Percentiles rank a stretch among this genome's conserved stretches.
These are phyloP conservation scores for Chalaropsis ovoidea DNA, from an alignment of 2,329 filamentous ascomycete genomes.

Conservation along the genomic window DNA sequence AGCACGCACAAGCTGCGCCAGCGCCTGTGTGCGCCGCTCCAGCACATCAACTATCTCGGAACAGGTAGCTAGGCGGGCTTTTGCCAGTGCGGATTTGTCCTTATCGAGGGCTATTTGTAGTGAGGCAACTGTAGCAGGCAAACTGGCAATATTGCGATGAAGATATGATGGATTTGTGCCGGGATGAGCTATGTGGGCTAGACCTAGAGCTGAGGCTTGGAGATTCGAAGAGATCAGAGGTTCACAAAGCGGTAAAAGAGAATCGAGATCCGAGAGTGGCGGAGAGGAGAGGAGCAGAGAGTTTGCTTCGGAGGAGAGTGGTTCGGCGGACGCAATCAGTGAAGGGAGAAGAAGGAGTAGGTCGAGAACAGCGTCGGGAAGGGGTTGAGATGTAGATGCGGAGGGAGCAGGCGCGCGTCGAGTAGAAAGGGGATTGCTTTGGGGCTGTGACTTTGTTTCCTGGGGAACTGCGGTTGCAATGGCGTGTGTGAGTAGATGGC, in stretches of 20 bases:
- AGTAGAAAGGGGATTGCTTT: conserved; percentile 26
- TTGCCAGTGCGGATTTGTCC: conserved; percentile 32
- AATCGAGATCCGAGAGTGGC: conserved; percentile 40
- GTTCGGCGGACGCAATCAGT: conserved; percentile 35
- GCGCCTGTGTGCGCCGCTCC: conserved; percentile 33
- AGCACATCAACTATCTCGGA: conserved; percentile 29
- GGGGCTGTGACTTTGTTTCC: conserved; percentile 29
- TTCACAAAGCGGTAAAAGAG: conserved; percentile 41
- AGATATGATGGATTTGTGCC: conserved; percentile 46
- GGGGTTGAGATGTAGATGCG: conserved; percentile 32
- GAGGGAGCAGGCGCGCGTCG: conserved; percentile 26
- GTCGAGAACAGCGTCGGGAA: conserved; percentile 33
- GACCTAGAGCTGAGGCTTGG: conserved; percentile 39
- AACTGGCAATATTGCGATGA: conserved; percentile 46
- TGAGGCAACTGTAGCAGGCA: conserved; percentile 36
- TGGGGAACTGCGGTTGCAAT: conserved; percentile 39
- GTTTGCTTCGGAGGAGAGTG: conserved; percentile 33
- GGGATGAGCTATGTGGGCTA: conserved; percentile 40
- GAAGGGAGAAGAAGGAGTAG: conserved; percentile 46
- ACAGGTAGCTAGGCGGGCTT: conserved; percentile 35
- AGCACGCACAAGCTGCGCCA: conserved; percentile 39
- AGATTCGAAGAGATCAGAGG: conserved; percentile 42
- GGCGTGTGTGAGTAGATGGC: conserved; percentile 43
- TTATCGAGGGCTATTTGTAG: conserved; percentile 33
- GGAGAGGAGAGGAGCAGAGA: conserved; percentile 41